Evolutionary conservation across 306 rosid species (phyloP).

Genomic region (Aeschynomene evenia): DNA sequence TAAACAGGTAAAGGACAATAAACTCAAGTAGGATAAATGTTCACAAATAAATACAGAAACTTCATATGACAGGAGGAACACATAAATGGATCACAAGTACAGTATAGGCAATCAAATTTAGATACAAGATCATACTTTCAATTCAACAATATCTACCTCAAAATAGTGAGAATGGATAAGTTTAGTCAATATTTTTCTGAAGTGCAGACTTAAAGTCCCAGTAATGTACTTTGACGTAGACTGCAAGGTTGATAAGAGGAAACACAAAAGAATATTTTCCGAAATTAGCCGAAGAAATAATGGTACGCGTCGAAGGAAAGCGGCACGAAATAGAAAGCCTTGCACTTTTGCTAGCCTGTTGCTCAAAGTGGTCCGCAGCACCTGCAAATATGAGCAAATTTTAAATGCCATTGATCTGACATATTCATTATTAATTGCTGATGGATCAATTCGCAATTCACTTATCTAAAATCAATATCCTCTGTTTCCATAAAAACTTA

Average conservation of each 20-base stretch:
- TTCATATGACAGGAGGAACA: not conserved
- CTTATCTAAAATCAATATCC: not conserved
- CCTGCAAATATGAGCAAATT: slow-evolving; percentile 49
- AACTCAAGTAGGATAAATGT: not conserved
- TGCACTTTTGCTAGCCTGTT: slow-evolving; percentile 96
- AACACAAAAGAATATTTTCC: slow-evolving; percentile 74
- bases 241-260: slow-evolving; percentile 71
- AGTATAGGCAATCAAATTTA: not conserved
- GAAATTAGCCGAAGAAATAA: slow-evolving; percentile 68
- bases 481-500: not conserved
- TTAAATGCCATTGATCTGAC: not conserved
- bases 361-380: slow-evolving; percentile 76
- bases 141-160: slow-evolving; percentile 50
- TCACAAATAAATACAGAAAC: not conserved
- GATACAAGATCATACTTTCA: slow-evolving; percentile 8
- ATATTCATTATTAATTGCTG: not conserved
- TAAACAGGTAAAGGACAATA: not conserved
- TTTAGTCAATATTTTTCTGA: slow-evolving; percentile 76
- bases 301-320: slow-evolving; percentile 90
- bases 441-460: not conserved
- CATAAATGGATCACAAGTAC: slow-evolving; percentile 1
- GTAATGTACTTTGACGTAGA: slow-evolving; percentile 80
- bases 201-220: slow-evolving; percentile 77
- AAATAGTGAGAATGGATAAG: slow-evolving; percentile 79
- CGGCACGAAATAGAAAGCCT: slow-evolving; percentile 90